These are phyloP conservation scores for Metschnikowia sp. DNA, from an alignment of 805 yeast species.

Conservation along the genomic window DNA sequence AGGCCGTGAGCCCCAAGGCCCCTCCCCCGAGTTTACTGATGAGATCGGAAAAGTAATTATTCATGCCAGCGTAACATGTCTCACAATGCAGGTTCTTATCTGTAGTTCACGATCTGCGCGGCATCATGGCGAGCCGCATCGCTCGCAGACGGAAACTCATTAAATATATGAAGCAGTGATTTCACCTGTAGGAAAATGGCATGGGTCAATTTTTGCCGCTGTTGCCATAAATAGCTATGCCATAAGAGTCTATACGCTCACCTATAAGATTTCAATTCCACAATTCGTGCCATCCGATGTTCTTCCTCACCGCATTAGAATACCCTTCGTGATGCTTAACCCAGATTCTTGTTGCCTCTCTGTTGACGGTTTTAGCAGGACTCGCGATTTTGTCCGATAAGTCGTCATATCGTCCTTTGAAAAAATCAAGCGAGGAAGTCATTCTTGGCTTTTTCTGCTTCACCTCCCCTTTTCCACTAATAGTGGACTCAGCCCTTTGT, in stretches of 20 bases:
- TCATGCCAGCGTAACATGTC: constrained; percentile 18
- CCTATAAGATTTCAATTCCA: constrained; percentile 34
- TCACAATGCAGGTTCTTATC: constrained; percentile 2
- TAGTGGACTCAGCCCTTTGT: constrained; percentile 11
- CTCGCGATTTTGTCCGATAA: constrained; percentile 24
- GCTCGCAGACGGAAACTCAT: too few relatives aligned
- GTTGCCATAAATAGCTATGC: too few relatives aligned
- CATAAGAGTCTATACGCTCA: too few relatives aligned
- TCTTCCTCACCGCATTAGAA: constrained; percentile 85
- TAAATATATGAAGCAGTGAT: too few relatives aligned
- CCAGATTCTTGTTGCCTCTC: constrained; percentile 49
- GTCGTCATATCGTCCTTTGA: constrained; percentile 36
- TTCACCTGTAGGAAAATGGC: too few relatives aligned
- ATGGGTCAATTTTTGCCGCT: too few relatives aligned
- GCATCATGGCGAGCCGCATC: too few relatives aligned
- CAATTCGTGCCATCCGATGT: constrained; percentile 70
- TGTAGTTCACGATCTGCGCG: too few relatives aligned
- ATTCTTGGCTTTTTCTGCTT: constrained; percentile 19
- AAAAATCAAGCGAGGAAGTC: constrained; percentile 36
- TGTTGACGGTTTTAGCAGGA: constrained; percentile 5
- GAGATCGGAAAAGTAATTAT: constrained; percentile 29
- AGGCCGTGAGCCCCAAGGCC: constrained; percentile 7
- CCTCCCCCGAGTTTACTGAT: constrained; percentile 25
- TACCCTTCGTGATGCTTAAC: constrained; percentile 91
- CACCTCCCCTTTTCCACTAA: constrained; percentile 12